Base-by-base conservation (phyloP, 768 basidiomycete species). In the Naganishia friedmannii region DNA sequence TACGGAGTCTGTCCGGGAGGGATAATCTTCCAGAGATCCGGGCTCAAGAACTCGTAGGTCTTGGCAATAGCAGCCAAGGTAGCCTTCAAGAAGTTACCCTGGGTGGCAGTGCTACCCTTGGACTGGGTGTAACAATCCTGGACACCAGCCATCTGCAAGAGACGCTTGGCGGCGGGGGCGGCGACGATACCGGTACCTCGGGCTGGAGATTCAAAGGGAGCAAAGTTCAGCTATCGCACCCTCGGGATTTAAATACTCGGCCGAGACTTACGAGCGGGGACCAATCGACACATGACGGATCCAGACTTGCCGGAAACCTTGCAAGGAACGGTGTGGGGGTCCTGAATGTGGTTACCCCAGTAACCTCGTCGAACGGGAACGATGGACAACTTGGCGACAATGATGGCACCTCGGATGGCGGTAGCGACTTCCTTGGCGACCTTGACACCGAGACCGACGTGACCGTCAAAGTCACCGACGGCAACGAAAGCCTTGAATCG, bases 401-500 rank as follows among this genome's bases (percentile, higher is more conserved):
- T 93, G 87, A 99, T 98, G 75, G 96, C 96, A 73, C 96, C 96
- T 79, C 96, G 93, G 82, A 99, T 99, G 77, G 96, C 96, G 69
- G 94, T 96, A 37, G 96, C 96, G 79, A 98, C 96, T 87, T 99
- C 96, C 86, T 99, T 99, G 76, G 96, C 94, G 81, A 95, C 98
- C 85, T 99, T 99, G 83, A 98, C 94, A 82, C 96, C 96, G 79
- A 99, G 89, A 77, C 96, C 96, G 79, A 99, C 94, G 82, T 98
- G 96, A 69, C 96, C 95, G 79, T 97, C 93, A 77, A 88, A 92
- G 85, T 99, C 96, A 81, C 96, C 96, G 78, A 99, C 96, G 72
- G 96, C 96, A 78, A 98, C 96, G 84, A 97, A 98, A 31, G 96
- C 96, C 85, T 99, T 98, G 89, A 99, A 99, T 74, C 96, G 91